Percentiles rank a stretch among this genome's conserved stretches.
Conservation (phyloP, 345 rosid species). For the Alliaria petiolata region DNA sequence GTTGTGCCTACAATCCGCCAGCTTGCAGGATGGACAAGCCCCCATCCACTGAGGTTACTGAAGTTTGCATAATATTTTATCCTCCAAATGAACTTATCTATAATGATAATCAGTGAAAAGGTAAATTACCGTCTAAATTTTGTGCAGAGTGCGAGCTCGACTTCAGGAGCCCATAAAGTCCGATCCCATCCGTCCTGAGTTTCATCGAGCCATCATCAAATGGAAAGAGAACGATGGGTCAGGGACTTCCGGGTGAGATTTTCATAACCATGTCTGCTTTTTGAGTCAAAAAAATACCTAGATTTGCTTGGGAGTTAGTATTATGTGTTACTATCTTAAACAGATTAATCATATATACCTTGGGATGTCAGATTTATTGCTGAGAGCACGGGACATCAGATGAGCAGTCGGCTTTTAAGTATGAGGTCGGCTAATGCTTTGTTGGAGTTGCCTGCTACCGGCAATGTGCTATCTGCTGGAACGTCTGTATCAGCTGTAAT, state of each 20-base stretch:
- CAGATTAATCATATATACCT: slow-evolving; percentile 10
- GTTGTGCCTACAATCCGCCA: slow-evolving; percentile 73
- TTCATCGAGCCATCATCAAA: slow-evolving; percentile 67
- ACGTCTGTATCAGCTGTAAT: slow-evolving; percentile 65
- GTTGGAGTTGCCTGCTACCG: slow-evolving; percentile 76
- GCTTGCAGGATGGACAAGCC: slow-evolving; percentile 86
- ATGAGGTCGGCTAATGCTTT: slow-evolving; percentile 92
- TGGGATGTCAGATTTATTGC: slow-evolving; percentile 69
- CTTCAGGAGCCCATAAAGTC: slow-evolving; percentile 64
- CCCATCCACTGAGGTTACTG: slow-evolving; percentile 66
- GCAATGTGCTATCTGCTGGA: slow-evolving; percentile 61
- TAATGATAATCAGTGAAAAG: background rate
- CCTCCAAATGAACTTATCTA: background rate
- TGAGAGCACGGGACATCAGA: slow-evolving; percentile 89
- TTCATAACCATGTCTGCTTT: slow-evolving; percentile 7
- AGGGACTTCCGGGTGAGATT: slow-evolving; percentile 73
- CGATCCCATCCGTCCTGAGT: slow-evolving; percentile 61
- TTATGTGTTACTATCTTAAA: background rate
- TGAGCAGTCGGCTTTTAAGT: slow-evolving; percentile 88
- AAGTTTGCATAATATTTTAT: slow-evolving; percentile 20
- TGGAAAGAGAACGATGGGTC: slow-evolving; percentile 86
- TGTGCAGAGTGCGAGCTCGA: slow-evolving; percentile 65
- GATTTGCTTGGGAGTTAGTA: background rate
- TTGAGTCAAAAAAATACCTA: background rate
- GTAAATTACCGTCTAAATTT: background rate